Evolutionary conservation across 179 eudicot species (phyloP), one percentile per base, ranked within the genome.

Genomic region (Silene vulgaris): DNA sequence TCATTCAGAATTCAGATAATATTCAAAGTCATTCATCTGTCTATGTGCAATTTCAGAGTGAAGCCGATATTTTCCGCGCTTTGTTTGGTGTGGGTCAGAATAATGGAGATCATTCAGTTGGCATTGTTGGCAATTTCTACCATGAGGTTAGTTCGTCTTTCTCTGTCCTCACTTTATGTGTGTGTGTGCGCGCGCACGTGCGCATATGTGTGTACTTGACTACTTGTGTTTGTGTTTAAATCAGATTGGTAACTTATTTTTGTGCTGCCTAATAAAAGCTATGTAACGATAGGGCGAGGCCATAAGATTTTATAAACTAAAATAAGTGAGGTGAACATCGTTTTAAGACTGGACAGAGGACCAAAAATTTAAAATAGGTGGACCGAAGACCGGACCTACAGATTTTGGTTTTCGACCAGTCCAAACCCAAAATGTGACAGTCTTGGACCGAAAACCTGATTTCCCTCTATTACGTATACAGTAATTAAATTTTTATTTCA

Each of bases 21-120:
- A 8, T 69, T 48, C 72, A 4, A 1, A 43, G 30, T 69, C 73
- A 23, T 23, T 57, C 1, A 59, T 59, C 37, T 52, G 61, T 20
- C 28, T 61, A 73, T 77, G 16, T 74, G 17, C 32, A 80, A 65
- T 65, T 74, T 30, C 91, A 94, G 98, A 91, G 88, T 84, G 97
- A 94, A 88, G 92, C 82, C 59, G 87, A 87, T 76, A 62, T 86
- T 72, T 87, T 90, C 69, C 79, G 76, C 62, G 83, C 84, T 76
- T 71, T 92, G 52, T 85, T 86, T 76, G 71, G 72, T 73, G 69
- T 88, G 70, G 97, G 93, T 72, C 92, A 81, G 72, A 74, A 59
- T 76, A 91, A 92, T 86, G 90, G 86, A n/a, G 77, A 78, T 37
- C 85, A 80, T 87, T 90, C 88, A 71, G 86, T 78, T 75, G 83